Percentiles rank a stretch among this genome's conserved stretches.
Evolutionary conservation across 345 rosid species (phyloP).

Genomic region (Camelina hispida): DNA sequence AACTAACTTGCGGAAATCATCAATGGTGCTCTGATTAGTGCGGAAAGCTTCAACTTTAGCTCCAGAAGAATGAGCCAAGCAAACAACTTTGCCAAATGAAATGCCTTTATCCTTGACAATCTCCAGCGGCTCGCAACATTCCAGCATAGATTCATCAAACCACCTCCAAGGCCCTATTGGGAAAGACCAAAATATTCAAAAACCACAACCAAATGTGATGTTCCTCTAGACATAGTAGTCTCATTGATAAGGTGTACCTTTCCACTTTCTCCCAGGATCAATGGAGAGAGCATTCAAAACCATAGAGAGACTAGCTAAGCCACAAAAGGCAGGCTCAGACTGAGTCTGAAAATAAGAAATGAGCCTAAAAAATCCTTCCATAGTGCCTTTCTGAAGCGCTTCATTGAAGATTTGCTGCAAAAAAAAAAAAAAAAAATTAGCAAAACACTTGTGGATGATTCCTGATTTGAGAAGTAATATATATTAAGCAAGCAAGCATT

Average conservation of each 20-base stretch:
- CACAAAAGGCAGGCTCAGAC: slow-evolving; percentile 92
- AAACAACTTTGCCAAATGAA: slow-evolving; percentile 87
- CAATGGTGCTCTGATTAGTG: slow-evolving; percentile 72
- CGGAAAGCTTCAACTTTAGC: slow-evolving; percentile 90
- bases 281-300: slow-evolving; percentile 90
- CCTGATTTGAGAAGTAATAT: background rate
- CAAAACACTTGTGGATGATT: background rate
- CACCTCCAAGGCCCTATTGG: slow-evolving; percentile 95
- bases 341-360: slow-evolving; percentile 90
- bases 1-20: slow-evolving; percentile 73
- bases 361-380: slow-evolving; percentile 88
- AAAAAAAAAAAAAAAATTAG: background rate
- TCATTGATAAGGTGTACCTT: slow-evolving; percentile 48
- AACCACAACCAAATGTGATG: slow-evolving; percentile 11
- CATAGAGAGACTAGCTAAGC: slow-evolving; percentile 87
- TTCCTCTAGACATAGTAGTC: background rate
- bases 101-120: slow-evolving; percentile 81
- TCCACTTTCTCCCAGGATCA: slow-evolving; percentile 85
- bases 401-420: slow-evolving; percentile 78
- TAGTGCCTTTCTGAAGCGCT: slow-evolving; percentile 84
- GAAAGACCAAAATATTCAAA: slow-evolving; percentile 23
- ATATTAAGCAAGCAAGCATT: background rate
- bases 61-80: slow-evolving; percentile 91
- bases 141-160: slow-evolving; percentile 97
- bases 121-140: slow-evolving; percentile 92